A percentile compares a stretch with the other conserved stretches of the same genome.
Evolutionary conservation across 495 filamentous ascomycete species (phyloP).

Genomic region (Pyrenula massariospora): DNA sequence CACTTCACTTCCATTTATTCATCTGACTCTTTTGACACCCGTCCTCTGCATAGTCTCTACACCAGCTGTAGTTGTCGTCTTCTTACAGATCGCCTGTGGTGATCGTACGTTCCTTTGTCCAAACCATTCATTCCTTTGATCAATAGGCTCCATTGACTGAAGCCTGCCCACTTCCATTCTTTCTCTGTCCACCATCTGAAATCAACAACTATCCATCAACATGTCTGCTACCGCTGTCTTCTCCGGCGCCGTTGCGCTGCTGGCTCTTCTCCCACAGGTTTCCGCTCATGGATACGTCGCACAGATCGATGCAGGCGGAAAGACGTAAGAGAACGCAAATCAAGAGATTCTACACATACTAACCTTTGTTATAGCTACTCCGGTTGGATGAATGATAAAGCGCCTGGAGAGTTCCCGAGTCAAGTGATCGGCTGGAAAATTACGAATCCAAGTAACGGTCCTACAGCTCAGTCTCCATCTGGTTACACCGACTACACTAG

Average conservation of each 20-base stretch:
- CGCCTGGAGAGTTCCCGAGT: slow-evolving; percentile 18
- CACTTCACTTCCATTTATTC: neutral
- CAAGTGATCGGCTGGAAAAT: slow-evolving; percentile 35
- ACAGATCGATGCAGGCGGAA: slow-evolving; percentile 46
- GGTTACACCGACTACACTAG: slow-evolving; percentile 33
- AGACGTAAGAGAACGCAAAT: slow-evolving; percentile 22
- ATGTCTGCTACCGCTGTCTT: neutral
- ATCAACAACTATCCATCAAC: neutral
- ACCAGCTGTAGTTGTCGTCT: neutral
- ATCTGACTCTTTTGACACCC: neutral
- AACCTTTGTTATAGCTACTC: slow-evolving; percentile 12
- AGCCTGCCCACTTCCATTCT: neutral
- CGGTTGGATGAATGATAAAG: slow-evolving; percentile 21
- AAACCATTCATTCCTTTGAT: neutral
- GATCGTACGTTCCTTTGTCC: neutral
- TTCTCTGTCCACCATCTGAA: neutral
- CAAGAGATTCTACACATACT: neutral
- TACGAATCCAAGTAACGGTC: slow-evolving; percentile 42
- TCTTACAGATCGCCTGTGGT: neutral
- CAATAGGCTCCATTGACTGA: neutral
- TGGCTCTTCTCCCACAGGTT: slow-evolving; percentile 40
- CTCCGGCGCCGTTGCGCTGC: slow-evolving; percentile 14
- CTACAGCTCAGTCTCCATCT: slow-evolving; percentile 41
- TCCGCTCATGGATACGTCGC: slow-evolving; percentile 51
- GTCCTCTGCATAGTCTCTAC: neutral